Evolutionary conservation across 2,329 filamentous ascomycete genomes (phyloP), one percentile per base, ranked within the genome.

Genomic region (Annulohypoxylon truncatum): DNA sequence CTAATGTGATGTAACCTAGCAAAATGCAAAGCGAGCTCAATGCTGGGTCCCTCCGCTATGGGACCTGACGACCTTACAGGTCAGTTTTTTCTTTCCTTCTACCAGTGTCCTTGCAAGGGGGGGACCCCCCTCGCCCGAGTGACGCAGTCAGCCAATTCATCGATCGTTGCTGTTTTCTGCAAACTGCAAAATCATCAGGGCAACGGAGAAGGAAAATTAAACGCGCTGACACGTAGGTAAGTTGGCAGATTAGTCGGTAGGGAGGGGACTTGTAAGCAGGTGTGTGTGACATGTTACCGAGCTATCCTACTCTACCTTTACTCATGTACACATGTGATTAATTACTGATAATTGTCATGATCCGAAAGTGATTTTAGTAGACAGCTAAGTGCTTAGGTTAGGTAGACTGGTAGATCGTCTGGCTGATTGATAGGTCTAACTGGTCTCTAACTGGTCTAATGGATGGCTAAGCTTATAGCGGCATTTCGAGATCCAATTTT

Each of bases 41-140:
- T 53, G 51, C 59, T 65, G 58, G 63, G 64, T 56, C 60, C 60
- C 61, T 68, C 67, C 61, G 58, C 35, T 61, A 65, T 35, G 64
- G 58, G 52, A 68, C 67, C 66, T 69, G 68, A 72, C 56, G 54
- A 70, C 69, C 68, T 71, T 72, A 73, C 68, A 72, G 69, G 71
- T 69, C 71, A 68, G 66, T 64, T 64, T 55, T 29, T 40, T 52
- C 15, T 38, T 52, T 52, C 3, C 4, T 12, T 40, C 28, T 50
- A 29, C 60, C 55, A 65, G 59, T 50, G 53, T 42, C 62, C 55
- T 60, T 60, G 31, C 54, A 60, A 59, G 68, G 66, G 70, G 55
- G 22, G 33, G 20, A 8, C 18, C 18, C 40, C 53, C 66, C 61
- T 67, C 65, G 68, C 68, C 65, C 69, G 64, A 68, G 71, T 73